Base-by-base conservation (phyloP, 106 monocot species). In the Gastrodia elata region DNA sequence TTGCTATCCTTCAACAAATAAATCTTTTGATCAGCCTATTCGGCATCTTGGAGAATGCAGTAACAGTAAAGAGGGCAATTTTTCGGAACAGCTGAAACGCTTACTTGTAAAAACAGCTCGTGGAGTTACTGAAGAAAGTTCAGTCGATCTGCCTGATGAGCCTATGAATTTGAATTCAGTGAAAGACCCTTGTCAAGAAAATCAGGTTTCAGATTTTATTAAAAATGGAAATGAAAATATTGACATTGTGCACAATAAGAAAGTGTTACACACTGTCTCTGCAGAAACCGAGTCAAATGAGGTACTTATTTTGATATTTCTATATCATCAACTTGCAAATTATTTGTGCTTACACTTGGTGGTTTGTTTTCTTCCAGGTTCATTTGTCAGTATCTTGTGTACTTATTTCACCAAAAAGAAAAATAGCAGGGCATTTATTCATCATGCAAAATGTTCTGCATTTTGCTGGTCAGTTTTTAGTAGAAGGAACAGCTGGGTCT, bases 401-500 rank as follows among this genome's bases (percentile, higher is more conserved):
- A 52, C 86, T 98, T 81, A 79, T 98, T 36, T 87, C 90, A 39
- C 82, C 86, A 35, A 98, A 91, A 77, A 84, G 97, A 81, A 98
- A 98, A 84, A 71, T 93, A 35, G 91, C 82, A 67, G 97, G 97
- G 28, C 84, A 79, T 80, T 80, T 98, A 72, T 74, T 82, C 38
- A 72, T 93, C 44, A 83, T 86, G 86, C 82, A 79, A 68, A 87
- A 78, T 69, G 72, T 87, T 52, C 61, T 98, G 27, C 88, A 93
- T 78, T 93, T 98, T 79, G 83, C 83, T 58, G 81, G 90, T 42
- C 83, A 98, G 58, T 93, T 93, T 84, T 74, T 98, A 65, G 91
- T 93, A 44, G 91, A 93, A 85, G 93, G 97, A 43, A 85, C 97
- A 64, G 97, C 88, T 42, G 97, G 90, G 39, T 88, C 91, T 48